Percentiles rank a stretch among this genome's conserved stretches.
Conservation (phyloP, 169 alveolate genomes). For the Cryptosporidium muris region DNA sequence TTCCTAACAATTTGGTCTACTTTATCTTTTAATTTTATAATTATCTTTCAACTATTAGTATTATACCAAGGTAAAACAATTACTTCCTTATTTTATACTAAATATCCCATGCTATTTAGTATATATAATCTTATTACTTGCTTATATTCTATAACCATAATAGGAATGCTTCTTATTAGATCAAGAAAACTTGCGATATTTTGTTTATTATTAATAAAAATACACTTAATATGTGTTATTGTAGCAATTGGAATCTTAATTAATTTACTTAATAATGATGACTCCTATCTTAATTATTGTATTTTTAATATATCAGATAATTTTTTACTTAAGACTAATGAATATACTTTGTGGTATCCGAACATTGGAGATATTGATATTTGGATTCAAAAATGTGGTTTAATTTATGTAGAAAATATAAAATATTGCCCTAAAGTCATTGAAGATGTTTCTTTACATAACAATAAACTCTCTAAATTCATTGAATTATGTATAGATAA, state of each 20-base stretch:
- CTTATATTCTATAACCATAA: conserved; percentile 8
- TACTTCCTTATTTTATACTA: conserved; percentile 15
- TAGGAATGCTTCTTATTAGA: conserved; percentile 9
- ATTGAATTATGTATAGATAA: conserved; percentile 29
- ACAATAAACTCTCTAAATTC: neutral
- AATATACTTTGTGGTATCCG: too few relatives aligned
- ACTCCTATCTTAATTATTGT: conserved; percentile 32
- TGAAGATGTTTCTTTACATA: conserved; percentile 1
- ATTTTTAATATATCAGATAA: neutral
- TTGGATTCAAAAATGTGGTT: conserved; percentile 8
- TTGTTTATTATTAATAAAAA: conserved; percentile 18
- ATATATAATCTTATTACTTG: conserved; percentile 14
- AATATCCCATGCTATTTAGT: neutral
- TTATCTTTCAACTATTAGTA: conserved; percentile 10
- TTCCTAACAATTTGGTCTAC: conserved; percentile 39
- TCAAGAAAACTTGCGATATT: conserved; percentile 45
- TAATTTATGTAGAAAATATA: conserved; percentile 7
- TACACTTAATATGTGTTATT: conserved; percentile 7
- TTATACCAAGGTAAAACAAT: conserved; percentile 10
- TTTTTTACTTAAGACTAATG: too few relatives aligned
- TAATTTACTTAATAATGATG: conserved; percentile 1
- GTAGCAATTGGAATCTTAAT: neutral
- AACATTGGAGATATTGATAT: too few relatives aligned
- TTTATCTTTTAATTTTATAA: neutral
- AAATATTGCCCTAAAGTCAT: conserved; percentile 1